These are phyloP conservation scores for Phaeosphaeria sp. DNA, from an alignment of 2,329 filamentous ascomycete species.

Conservation along the genomic window DNA sequence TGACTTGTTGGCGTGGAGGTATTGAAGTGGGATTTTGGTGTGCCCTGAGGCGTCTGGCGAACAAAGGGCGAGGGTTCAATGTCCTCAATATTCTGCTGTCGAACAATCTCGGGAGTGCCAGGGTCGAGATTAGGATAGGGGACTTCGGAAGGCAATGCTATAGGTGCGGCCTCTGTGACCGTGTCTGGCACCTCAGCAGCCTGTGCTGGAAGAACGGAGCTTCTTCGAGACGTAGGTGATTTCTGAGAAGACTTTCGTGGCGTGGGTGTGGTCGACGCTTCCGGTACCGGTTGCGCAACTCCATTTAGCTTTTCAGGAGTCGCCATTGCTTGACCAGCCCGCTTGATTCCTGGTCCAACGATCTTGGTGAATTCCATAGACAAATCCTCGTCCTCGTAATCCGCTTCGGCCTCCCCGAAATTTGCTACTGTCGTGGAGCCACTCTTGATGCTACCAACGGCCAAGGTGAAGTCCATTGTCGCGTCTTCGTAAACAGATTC, in stretches of 20 bases:
- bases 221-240: slow-evolving; percentile 21
- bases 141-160: slow-evolving; percentile 30
- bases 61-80: slow-evolving; percentile 47
- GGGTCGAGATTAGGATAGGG: slow-evolving; percentile 31
- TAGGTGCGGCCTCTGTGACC: slow-evolving; percentile 26
- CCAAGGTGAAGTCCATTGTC: slow-evolving; percentile 51
- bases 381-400: slow-evolving; percentile 49
- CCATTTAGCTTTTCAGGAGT: slow-evolving; percentile 28
- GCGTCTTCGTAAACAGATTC: slow-evolving; percentile 40
- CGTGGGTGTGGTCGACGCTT: slow-evolving; percentile 23
- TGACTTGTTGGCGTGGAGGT: slow-evolving; percentile 34
- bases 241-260: slow-evolving; percentile 35
- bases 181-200: slow-evolving; percentile 19
- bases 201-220: slow-evolving; percentile 11
- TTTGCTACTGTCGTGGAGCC: slow-evolving; percentile 8
- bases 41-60: slow-evolving; percentile 29
- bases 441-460: slow-evolving; percentile 45
- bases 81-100: slow-evolving; percentile 36
- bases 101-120: slow-evolving; percentile 36
- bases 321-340: slow-evolving; percentile 14
- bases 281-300: slow-evolving; percentile 10
- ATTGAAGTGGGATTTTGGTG: slow-evolving; percentile 16
- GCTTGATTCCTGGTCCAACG: slow-evolving; percentile 53
- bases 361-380: slow-evolving; percentile 62
- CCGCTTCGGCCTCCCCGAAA: slow-evolving; percentile 16